phyloP scores from a whole-genome alignment of 306 rosid genomes.

The Gynostemma pentaphyllum region DNA sequence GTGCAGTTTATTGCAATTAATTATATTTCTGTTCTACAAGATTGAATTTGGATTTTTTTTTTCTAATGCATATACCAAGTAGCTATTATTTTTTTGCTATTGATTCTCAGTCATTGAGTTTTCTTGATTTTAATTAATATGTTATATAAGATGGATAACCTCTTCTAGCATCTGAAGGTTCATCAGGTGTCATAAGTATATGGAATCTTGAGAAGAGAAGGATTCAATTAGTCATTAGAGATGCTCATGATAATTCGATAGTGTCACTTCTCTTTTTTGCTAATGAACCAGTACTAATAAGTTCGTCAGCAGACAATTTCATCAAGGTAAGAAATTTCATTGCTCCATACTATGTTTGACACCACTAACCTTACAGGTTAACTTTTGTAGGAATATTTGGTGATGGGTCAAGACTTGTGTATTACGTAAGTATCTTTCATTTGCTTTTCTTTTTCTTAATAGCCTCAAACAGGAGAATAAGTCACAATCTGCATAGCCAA shows the following conservation, averaged over 20 bases:
- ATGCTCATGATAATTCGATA: constrained; percentile 73
- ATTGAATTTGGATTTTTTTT: not conserved
- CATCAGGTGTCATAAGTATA: constrained; percentile 90
- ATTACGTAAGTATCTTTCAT: no score
- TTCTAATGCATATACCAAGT: not conserved
- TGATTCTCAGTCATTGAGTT: not conserved
- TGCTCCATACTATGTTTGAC: not conserved
- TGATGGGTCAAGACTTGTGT: no score
- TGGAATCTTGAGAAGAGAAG: constrained; percentile 97
- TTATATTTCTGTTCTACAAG: not conserved
- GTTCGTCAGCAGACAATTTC: constrained; percentile 88
- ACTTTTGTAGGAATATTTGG: no score
- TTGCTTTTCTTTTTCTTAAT: no score
- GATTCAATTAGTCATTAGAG: constrained; percentile 80
- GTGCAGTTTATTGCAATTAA: no score
- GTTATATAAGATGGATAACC: constrained; percentile 72
- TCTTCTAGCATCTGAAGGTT: constrained; percentile 93
- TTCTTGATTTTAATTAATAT: constrained; percentile 13
- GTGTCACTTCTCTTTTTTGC: constrained; percentile 78
- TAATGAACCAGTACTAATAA: constrained; percentile 86
- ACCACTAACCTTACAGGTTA: no score
- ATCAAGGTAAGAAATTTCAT: constrained; percentile 47
- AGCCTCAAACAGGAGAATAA: no score
- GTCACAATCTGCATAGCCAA: no score
- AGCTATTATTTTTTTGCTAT: not conserved